These are phyloP conservation scores for Podaxis mareebaensis DNA, from an alignment of 768 basidiomycete species.

Conservation along the genomic window DNA sequence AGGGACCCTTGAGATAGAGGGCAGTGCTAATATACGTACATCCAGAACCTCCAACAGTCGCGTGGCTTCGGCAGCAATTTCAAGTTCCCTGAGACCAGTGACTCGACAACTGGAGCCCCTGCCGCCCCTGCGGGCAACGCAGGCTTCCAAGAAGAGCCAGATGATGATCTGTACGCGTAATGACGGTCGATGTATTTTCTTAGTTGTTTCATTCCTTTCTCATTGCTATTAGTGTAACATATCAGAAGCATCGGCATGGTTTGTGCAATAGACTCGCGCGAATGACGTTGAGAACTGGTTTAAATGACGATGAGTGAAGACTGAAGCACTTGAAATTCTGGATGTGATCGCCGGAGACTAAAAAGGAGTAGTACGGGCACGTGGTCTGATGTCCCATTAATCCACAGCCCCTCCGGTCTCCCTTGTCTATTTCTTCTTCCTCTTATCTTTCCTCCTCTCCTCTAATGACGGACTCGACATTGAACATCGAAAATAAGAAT, in stretches of 20 bases:
- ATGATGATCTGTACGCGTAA: constrained; percentile 91
- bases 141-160: constrained; percentile 84
- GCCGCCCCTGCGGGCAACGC: constrained; percentile 56
- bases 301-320: neutral
- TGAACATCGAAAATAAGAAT: neutral
- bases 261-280: neutral
- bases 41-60: constrained; percentile 87
- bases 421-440: neutral
- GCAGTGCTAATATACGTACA: constrained; percentile 15
- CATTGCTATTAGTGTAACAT: constrained; percentile 14
- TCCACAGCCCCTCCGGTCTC: neutral
- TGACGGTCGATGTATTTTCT: constrained; percentile 1
- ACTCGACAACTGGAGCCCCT: constrained; percentile 40
- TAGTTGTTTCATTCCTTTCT: neutral
- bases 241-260: constrained; percentile 11
- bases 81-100: constrained; percentile 90
- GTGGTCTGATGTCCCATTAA: constrained; percentile 4
- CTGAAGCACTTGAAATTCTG: neutral
- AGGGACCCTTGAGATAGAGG: neutral
- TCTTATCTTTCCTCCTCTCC: neutral
- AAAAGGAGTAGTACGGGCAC: neutral
- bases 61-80: constrained; percentile 93
- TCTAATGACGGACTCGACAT: neutral
- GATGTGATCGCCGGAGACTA: neutral
- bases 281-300: neutral